Conservation (phyloP, 1,284 basidiomycete genomes). For the Cystobasidiaceae sp. region DNA sequence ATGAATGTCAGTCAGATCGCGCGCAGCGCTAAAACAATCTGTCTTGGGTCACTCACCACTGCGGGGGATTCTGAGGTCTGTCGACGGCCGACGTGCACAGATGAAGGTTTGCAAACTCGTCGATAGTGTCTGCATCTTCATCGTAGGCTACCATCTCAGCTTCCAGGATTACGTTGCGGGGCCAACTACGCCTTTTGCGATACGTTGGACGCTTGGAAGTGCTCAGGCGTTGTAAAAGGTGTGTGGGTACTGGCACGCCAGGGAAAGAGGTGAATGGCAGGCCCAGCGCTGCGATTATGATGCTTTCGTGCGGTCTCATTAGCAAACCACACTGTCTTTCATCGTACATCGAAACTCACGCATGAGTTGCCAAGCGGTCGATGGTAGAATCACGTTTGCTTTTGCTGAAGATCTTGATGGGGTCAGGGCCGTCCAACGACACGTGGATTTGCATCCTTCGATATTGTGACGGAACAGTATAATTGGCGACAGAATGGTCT, state of each 20-base stretch:
- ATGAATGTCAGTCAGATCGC: not conserved
- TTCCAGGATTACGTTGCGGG: conserved; percentile 57
- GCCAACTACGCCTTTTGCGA: not conserved
- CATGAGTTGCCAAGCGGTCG: conserved; percentile 64
- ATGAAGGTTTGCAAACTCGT: conserved; percentile 50
- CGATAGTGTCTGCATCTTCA: conserved; percentile 50
- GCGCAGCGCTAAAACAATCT: not conserved
- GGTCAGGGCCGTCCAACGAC: conserved; percentile 49
- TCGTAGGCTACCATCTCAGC: conserved; percentile 82
- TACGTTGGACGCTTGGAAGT: not conserved
- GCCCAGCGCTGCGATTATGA: conserved; percentile 61
- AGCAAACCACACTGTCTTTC: not conserved
- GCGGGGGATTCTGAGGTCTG: not conserved
- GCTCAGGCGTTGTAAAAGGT: not conserved
- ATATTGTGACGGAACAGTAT: conserved; percentile 42
- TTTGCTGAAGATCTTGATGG: conserved; percentile 75
- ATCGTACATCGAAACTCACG: conserved; percentile 49
- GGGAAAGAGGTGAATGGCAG: conserved; percentile 44
- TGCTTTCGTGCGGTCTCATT: conserved; percentile 46
- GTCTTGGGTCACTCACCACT: not conserved
- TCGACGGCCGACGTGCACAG: not conserved
- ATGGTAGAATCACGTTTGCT: conserved; percentile 72
- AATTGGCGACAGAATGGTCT: not conserved
- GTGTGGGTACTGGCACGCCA: conserved; percentile 5
- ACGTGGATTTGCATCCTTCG: conserved; percentile 70